Evolutionary conservation across 2,329 filamentous ascomycete genomes (phyloP).

Genomic region (Sarocladium strictum): DNA sequence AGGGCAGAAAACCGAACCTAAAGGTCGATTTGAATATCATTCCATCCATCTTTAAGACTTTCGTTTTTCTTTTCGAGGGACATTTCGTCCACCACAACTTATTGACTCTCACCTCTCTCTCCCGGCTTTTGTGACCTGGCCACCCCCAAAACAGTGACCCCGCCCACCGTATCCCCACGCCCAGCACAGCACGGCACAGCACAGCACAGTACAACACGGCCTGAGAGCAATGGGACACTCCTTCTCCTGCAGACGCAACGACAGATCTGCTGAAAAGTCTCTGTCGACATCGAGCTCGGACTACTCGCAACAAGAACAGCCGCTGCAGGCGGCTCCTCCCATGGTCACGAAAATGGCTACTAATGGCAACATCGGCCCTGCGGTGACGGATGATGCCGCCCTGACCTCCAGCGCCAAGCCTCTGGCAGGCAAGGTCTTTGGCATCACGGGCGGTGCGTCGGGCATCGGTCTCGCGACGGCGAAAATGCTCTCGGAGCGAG

Average conservation of each 20-base stretch:
- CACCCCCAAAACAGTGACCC: no score
- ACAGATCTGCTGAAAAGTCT: neutral
- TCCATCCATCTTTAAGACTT: no score
- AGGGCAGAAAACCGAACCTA: no score
- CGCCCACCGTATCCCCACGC: neutral
- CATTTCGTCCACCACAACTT: no score
- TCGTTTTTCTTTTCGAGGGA: neutral
- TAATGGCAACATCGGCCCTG: neutral
- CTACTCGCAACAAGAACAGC: neutral
- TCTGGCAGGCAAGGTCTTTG: constrained; percentile 20
- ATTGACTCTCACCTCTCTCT: no score
- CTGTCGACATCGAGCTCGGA: neutral
- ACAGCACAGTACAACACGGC: no score
- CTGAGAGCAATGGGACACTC: constrained; percentile 5
- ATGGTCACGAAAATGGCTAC: neutral
- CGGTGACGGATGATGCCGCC: neutral
- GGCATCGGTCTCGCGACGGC: constrained; percentile 37
- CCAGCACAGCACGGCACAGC: neutral
- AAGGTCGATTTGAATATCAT: no score
- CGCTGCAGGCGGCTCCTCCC: neutral
- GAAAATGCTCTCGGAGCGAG: constrained; percentile 27
- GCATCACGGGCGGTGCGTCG: constrained; percentile 26
- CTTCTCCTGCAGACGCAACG: constrained; percentile 2
- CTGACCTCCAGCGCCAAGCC: neutral
- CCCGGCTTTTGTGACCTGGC: no score